A percentile compares a stretch with the other conserved stretches of the same genome.
Conservation (phyloP, 192 early-diverging fungal species). For the Coemansia sp. region DNA sequence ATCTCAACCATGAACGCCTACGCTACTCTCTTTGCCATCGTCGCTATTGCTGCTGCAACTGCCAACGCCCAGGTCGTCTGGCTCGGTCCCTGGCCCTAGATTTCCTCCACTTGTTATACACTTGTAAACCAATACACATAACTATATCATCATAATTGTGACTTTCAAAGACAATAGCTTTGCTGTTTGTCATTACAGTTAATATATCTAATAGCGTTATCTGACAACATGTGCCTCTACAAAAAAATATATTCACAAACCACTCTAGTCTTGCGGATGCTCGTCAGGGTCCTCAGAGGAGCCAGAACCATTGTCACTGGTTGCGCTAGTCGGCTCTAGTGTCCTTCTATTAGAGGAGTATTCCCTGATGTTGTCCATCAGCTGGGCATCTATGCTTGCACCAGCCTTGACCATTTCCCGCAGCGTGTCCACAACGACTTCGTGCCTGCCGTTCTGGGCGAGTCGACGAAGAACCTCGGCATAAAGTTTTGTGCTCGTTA, state of each 20-base stretch:
- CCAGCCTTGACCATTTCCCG: constrained; percentile 21
- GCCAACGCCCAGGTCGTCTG: constrained; percentile 3
- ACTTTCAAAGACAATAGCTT: not conserved
- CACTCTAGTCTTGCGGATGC: not conserved
- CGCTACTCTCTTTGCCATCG: constrained; percentile 2
- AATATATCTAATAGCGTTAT: not conserved
- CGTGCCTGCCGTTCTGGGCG: constrained; percentile 3
- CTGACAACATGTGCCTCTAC: not conserved
- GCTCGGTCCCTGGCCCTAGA: constrained; percentile 10
- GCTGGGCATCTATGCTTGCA: not conserved
- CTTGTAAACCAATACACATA: not conserved
- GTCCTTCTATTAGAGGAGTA: constrained; percentile 9
- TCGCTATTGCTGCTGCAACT: not conserved
- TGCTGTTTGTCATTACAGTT: too few relatives aligned
- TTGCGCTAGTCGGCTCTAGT: not conserved
- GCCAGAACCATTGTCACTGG: not conserved
- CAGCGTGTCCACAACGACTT: constrained; percentile 22
- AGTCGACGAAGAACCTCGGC: constrained; percentile 12
- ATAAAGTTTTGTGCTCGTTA: constrained; percentile 18
- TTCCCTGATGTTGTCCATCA: constrained; percentile 19
- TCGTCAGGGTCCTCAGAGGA: constrained; percentile 1
- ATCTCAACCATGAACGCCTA: constrained; percentile 7
- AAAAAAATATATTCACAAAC: constrained; percentile 9
- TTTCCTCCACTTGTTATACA: not conserved
- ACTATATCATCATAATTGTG: not conserved